Conservation (phyloP, 306 rosid species). For the Cucurbita maxima region DNA sequence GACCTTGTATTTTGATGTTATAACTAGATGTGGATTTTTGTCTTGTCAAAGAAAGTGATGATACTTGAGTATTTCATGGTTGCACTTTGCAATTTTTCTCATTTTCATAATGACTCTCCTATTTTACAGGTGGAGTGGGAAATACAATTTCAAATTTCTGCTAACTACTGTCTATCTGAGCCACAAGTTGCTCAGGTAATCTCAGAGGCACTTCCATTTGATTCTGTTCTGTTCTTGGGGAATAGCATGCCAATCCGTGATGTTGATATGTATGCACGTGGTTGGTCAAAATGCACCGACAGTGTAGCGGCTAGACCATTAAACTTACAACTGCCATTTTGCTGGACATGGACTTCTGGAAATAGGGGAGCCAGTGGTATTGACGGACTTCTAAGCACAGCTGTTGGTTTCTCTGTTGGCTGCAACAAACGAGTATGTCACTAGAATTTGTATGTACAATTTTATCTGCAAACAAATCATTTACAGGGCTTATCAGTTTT, state of each 20-base stretch:
- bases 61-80: neutral
- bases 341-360: conserved; percentile 53
- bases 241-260: conserved; percentile 96
- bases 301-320: conserved; percentile 26
- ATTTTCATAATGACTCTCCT: conserved; percentile 1
- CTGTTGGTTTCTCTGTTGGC: conserved; percentile 86
- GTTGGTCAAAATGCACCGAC: conserved; percentile 35
- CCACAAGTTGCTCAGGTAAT: conserved; percentile 65
- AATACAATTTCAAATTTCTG: conserved; percentile 64
- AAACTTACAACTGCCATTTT: conserved; percentile 39
- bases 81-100: neutral
- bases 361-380: conserved; percentile 98
- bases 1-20: neutral
- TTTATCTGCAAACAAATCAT: neutral
- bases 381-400: conserved; percentile 90
- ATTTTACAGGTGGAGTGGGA: conserved; percentile 62
- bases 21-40: neutral
- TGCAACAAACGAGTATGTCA: conserved; percentile 57
- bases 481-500: neutral
- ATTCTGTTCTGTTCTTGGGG: conserved; percentile 81
- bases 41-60: neutral
- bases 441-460: neutral
- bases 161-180: conserved; percentile 56
- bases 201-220: conserved; percentile 47
- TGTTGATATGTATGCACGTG: conserved; percentile 64